Base-by-base conservation (phyloP, 495 filamentous ascomycete genomes). In the Penicillium tannophilum region DNA sequence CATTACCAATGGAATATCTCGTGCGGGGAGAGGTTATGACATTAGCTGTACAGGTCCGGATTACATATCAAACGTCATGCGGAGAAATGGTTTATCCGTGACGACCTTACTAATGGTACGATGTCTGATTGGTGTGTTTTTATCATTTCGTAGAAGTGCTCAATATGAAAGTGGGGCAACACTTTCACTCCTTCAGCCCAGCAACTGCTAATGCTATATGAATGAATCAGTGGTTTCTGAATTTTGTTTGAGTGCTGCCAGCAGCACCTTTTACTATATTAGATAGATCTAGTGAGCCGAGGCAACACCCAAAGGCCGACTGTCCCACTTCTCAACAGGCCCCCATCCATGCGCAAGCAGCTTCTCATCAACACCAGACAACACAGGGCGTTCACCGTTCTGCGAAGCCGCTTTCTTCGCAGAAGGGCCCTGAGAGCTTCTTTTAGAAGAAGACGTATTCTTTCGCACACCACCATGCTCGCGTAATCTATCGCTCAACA, bases 311-410 rank as follows among this genome's bases (percentile, higher is more conserved):
- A 76, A 56, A 24, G 75, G 67, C 24, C 74, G 70, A 60, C 65
- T 70, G 39, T 76, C 72, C 72, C 68, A 74, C 47, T 70, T 66
- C 26, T 69, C 69, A 24, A 62, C 54, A 2, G 54, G 56, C 10
- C 65, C 67, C 74, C 74, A 78, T 14, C 76, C 75, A 60, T 65
- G 66, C 43, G 59, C 66, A 35, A 54, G 54, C 30, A 79, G 55
- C 41, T 55, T 68, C 39, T 65, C 57, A 49, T 65, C 52, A 46
- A 60, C 30, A 36, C 39, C 47, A 5, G 54, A 14, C 10, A 41
- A 17, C 28, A 23, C 42, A 30, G 30, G 26, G 7, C 31, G n/a
- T n/a, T 28, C 28, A 35, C 44, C 54, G 17, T 53, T 52, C 6
- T 55, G 31, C 9, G n/a, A 24, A 36, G 48, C 19, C 6, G 20